These are phyloP conservation scores for Colletotrichum noveboracense DNA, from an alignment of 2,329 filamentous ascomycete genomes.

Conservation along the genomic window DNA sequence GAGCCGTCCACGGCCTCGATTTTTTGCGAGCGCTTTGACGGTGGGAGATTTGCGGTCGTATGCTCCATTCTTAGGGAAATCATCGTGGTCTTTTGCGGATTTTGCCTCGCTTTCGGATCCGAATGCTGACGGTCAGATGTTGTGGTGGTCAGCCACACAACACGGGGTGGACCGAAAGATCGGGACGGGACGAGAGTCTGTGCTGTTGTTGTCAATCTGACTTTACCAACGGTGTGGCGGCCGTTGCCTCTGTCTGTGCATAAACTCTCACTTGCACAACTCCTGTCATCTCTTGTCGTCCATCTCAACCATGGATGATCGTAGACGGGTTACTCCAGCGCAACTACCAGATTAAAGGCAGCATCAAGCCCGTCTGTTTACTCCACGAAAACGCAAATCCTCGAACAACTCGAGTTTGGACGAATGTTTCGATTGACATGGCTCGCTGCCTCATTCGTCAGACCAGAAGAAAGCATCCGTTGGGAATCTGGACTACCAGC, in stretches of 20 bases:
- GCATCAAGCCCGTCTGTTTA: background rate
- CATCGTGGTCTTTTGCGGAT: background rate
- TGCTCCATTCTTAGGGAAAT: background rate
- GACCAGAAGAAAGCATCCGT: background rate
- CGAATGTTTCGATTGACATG: background rate
- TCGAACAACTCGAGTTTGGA: background rate
- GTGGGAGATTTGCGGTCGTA: background rate
- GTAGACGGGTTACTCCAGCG: background rate
- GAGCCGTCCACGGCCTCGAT: background rate
- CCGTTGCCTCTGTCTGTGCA: background rate
- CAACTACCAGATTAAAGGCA: background rate
- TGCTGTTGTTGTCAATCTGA: background rate
- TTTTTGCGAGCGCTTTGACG: background rate
- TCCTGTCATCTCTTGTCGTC: background rate
- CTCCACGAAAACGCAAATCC: background rate
- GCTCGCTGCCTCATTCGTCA: background rate
- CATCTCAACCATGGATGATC: background rate
- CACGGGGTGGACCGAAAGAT: background rate
- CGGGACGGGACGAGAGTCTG: slow-evolving; percentile 14
- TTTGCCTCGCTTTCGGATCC: background rate
- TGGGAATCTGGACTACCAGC: background rate
- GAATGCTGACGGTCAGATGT: background rate
- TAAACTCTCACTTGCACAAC: background rate
- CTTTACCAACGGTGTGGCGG: background rate
- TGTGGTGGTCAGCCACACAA: background rate